Conservation (phyloP, 129 eudicot species). For the Pulicaria dysenterica region DNA sequence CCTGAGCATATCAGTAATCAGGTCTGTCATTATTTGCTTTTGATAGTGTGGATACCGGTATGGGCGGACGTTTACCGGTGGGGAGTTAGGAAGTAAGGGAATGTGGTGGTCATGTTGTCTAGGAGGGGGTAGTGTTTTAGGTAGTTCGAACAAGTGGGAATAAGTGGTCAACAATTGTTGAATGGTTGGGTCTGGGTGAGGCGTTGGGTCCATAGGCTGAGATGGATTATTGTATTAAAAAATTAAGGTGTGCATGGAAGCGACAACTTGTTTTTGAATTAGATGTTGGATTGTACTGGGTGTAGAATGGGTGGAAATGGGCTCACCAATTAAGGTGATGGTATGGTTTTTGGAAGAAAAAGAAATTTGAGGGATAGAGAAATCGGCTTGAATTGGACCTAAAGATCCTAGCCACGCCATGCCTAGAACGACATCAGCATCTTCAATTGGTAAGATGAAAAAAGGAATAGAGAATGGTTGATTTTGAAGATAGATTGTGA, state of each 20-base stretch:
- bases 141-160: too few species aligned
- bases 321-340: not conserved
- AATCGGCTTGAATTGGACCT: not conserved
- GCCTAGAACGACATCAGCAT: not conserved
- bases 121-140: not conserved
- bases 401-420: not conserved
- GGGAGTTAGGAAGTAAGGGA: not conserved
- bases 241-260: not conserved
- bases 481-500: not conserved
- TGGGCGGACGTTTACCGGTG: not conserved
- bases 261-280: not conserved
- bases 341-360: not conserved
- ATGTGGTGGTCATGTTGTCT: not conserved
- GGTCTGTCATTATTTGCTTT: constrained; percentile 5
- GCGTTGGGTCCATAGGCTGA: not conserved
- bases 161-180: not conserved
- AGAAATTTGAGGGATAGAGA: not conserved
- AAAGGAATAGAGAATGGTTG: not conserved
- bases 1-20: too few species aligned
- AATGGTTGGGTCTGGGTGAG: too few species aligned
- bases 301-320: not conserved
- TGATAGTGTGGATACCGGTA: constrained; percentile 8
- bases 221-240: not conserved
- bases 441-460: not conserved
- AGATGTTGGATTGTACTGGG: not conserved